These are phyloP conservation scores for Chloranthus sessilifolius DNA, from an alignment of 164 flowering plant species.

Conservation along the genomic window DNA sequence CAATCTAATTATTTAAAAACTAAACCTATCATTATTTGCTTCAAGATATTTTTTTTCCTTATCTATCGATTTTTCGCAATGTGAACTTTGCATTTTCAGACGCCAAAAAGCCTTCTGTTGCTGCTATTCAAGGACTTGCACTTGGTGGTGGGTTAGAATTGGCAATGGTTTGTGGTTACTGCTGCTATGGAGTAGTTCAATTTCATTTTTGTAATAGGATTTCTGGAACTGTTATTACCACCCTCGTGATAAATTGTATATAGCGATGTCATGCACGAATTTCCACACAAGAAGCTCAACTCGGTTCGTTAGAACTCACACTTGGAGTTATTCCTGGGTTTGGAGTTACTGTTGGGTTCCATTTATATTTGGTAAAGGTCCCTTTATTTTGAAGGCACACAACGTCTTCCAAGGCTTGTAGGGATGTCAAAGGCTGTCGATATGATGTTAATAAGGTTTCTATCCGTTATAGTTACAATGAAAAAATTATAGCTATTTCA, in stretches of 20 bases:
- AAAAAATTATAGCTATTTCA: no score
- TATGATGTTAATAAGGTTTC: slow-evolving; percentile 69
- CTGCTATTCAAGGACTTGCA: slow-evolving; percentile 85
- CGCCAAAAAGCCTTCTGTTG: slow-evolving; percentile 74
- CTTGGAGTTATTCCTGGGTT: slow-evolving; percentile 84
- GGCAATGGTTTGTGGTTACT: slow-evolving; percentile 65
- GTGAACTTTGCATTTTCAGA: slow-evolving; percentile 27
- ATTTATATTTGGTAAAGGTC: neutral
- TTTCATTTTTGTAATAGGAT: no score
- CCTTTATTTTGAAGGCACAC: slow-evolving; percentile 56
- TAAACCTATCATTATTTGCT: no score
- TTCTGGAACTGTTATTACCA: neutral
- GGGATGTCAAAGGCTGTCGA: slow-evolving; percentile 78
- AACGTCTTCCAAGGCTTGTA: slow-evolving; percentile 86
- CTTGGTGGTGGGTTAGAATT: slow-evolving; percentile 91
- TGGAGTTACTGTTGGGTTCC: slow-evolving; percentile 52
- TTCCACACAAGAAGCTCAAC: slow-evolving; percentile 69
- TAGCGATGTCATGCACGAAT: slow-evolving; percentile 91
- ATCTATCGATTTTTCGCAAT: no score
- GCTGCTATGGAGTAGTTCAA: no score
- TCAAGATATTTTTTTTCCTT: no score
- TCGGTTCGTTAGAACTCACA: slow-evolving; percentile 80
- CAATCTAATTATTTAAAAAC: no score
- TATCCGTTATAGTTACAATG: no score
- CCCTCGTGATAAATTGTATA: slow-evolving; percentile 3